A percentile compares a stretch with the other conserved stretches of the same genome.
Conservation (phyloP, 139 green algal genomes). For the Coelastrella sp. region DNA sequence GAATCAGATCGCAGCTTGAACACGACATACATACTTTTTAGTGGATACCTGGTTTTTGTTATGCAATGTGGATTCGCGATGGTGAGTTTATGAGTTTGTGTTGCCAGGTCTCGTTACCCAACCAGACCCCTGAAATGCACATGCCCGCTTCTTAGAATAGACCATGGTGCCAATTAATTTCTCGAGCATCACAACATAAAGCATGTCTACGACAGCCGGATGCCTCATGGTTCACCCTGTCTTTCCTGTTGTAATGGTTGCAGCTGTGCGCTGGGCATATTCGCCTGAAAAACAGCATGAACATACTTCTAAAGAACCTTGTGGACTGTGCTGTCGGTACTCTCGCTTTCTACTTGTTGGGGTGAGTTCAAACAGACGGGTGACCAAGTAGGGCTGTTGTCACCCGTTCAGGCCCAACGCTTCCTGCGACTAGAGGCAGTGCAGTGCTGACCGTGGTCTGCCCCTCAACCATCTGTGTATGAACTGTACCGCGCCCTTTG, state of each 20-base stretch:
- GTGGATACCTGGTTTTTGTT: slow-evolving; percentile 73
- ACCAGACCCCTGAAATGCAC: too few relatives aligned
- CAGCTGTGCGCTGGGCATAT: slow-evolving; percentile 63
- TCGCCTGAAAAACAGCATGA: slow-evolving; percentile 63
- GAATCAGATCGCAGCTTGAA: slow-evolving; percentile 13
- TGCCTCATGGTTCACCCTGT: too few relatives aligned
- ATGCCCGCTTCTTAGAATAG: too few relatives aligned
- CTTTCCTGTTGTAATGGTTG: slow-evolving; percentile 3
- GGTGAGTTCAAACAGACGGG: slow-evolving; percentile 49
- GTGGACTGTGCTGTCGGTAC: slow-evolving; percentile 56
- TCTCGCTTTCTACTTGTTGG: slow-evolving; percentile 59
- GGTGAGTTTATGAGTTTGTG: neutral
- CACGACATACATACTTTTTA: slow-evolving; percentile 61
- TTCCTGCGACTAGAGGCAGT: too few relatives aligned
- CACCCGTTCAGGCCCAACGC: too few relatives aligned
- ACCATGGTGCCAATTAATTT: too few relatives aligned
- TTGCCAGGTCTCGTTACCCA: neutral
- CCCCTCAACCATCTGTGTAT: too few relatives aligned
- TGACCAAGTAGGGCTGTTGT: too few relatives aligned
- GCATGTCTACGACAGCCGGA: too few relatives aligned
- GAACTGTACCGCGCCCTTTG: too few relatives aligned
- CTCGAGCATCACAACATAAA: too few relatives aligned
- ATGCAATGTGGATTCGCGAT: slow-evolving; percentile 74
- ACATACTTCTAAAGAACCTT: slow-evolving; percentile 71
- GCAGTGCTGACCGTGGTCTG: too few relatives aligned